Evolutionary conservation across 805 yeast genomes (phyloP).

Genomic region (Metschnikowia continentalis): DNA sequence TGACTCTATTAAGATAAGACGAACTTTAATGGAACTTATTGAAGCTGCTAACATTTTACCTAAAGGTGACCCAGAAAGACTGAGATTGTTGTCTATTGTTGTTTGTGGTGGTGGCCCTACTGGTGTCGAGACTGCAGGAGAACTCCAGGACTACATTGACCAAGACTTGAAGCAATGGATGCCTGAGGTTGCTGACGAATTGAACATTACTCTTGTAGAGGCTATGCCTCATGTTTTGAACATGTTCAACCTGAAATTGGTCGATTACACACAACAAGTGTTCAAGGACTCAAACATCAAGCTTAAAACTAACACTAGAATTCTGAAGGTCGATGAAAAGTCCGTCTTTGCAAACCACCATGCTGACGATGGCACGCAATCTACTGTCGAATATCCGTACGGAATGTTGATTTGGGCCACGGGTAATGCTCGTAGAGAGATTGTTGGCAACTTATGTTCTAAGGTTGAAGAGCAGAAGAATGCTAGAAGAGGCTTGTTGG

Average conservation of each 20-base stretch:
- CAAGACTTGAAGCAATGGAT: constrained; percentile 88
- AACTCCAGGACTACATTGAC: constrained; percentile 87
- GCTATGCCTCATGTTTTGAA: constrained; percentile 85
- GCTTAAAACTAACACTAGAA: constrained; percentile 81
- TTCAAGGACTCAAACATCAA: constrained; percentile 65
- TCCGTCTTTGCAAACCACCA: constrained; percentile 68
- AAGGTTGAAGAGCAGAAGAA: constrained; percentile 72
- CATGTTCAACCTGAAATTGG: constrained; percentile 65
- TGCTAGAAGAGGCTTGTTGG: constrained; percentile 86
- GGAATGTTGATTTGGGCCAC: constrained; percentile 97
- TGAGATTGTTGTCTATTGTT: constrained; percentile 78
- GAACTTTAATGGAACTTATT: constrained; percentile 76
- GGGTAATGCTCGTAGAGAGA: constrained; percentile 86
- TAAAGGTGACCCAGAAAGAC: constrained; percentile 70
- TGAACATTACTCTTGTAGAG: constrained; percentile 81
- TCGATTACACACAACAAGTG: constrained; percentile 75
- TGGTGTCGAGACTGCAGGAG: constrained; percentile 97
- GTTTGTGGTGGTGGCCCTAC: constrained; percentile 99
- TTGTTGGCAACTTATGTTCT: constrained; percentile 61
- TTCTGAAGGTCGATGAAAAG: constrained; percentile 73
- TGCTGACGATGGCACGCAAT: constrained; percentile 57
- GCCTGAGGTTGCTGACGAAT: constrained; percentile 79
- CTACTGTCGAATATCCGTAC: constrained; percentile 66
- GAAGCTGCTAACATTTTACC: constrained; percentile 85
- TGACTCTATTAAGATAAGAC: constrained; percentile 82